A percentile compares a stretch with the other conserved stretches of the same genome.
phyloP scores from a whole-genome alignment of 495 filamentous ascomycete species.

The Podospora bellae-mahoneyi region DNA sequence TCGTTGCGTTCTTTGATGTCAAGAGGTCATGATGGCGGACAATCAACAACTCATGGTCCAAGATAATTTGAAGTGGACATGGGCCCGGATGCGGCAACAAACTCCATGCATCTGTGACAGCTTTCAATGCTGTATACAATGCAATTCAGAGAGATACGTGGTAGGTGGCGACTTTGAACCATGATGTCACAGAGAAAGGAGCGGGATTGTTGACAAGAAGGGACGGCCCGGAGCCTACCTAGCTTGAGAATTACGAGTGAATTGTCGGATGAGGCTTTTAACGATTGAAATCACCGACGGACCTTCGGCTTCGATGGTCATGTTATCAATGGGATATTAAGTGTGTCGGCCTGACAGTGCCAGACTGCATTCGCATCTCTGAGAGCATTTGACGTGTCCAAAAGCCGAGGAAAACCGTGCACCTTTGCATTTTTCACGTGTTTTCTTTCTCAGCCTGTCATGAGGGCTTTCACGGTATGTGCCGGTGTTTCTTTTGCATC shows the following conservation, averaged over 20 bases:
- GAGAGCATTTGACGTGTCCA: not conserved
- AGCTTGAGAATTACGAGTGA: not conserved
- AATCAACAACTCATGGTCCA: too few relatives aligned
- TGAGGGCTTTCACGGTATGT: not conserved
- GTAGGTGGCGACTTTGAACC: not conserved
- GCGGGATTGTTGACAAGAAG: not conserved
- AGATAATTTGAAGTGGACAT: not conserved
- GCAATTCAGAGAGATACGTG: too few relatives aligned
- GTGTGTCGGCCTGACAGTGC: not conserved
- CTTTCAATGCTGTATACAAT: not conserved
- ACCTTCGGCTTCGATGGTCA: not conserved
- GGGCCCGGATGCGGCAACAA: not conserved
- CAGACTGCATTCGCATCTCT: not conserved
- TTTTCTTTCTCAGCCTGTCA: not conserved
- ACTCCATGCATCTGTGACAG: not conserved
- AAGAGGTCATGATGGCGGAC: too few relatives aligned
- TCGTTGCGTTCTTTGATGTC: too few relatives aligned
- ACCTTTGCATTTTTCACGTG: not conserved
- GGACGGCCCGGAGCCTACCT: not conserved
- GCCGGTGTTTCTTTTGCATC: not conserved
- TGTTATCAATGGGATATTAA: not conserved
- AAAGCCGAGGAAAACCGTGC: not conserved
- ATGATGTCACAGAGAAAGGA: not conserved
- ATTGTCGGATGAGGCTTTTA: not conserved
- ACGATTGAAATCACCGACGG: not conserved